These are phyloP conservation scores for Saccharomycopsis fibuligera DNA, from an alignment of 805 yeast species.

Conservation along the genomic window DNA sequence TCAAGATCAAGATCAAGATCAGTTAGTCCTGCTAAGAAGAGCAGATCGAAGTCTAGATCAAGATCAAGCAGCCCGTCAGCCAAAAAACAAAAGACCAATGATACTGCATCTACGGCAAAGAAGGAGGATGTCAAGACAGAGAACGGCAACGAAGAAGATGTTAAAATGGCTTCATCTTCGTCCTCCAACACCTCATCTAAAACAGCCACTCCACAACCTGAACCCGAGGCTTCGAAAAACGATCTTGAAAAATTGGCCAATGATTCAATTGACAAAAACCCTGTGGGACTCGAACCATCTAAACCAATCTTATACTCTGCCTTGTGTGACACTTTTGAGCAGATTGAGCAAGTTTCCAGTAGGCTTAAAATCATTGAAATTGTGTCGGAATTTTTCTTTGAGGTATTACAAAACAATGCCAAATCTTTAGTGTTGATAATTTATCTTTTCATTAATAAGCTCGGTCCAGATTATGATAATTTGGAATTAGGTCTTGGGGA, in stretches of 20 bases:
- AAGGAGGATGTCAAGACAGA: not conserved
- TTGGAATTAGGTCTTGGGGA: slow-evolving; percentile 93
- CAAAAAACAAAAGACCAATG: not conserved
- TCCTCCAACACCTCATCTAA: not conserved
- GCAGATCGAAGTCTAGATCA: no score
- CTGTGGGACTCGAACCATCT: not conserved
- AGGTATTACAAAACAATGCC: slow-evolving; percentile 51
- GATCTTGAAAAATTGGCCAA: not conserved
- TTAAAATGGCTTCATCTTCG: no score
- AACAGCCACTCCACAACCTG: not conserved
- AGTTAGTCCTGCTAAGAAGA: not conserved
- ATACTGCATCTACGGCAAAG: not conserved
- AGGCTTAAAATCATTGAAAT: slow-evolving; percentile 74
- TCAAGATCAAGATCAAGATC: slow-evolving; percentile 3
- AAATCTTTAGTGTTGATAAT: slow-evolving; percentile 59
- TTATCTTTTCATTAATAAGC: slow-evolving; percentile 77
- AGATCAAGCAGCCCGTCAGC: no score
- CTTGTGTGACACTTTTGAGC: slow-evolving; percentile 62
- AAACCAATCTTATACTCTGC: slow-evolving; percentile 33
- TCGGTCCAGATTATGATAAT: slow-evolving; percentile 96
- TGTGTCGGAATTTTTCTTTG: slow-evolving; percentile 66
- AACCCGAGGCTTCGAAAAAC: not conserved
- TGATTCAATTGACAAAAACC: not conserved
- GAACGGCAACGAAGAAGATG: not conserved
- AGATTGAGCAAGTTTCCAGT: slow-evolving; percentile 73